phyloP scores from a whole-genome alignment of 345 rosid genomes.

The Geranium rotundifolium region DNA sequence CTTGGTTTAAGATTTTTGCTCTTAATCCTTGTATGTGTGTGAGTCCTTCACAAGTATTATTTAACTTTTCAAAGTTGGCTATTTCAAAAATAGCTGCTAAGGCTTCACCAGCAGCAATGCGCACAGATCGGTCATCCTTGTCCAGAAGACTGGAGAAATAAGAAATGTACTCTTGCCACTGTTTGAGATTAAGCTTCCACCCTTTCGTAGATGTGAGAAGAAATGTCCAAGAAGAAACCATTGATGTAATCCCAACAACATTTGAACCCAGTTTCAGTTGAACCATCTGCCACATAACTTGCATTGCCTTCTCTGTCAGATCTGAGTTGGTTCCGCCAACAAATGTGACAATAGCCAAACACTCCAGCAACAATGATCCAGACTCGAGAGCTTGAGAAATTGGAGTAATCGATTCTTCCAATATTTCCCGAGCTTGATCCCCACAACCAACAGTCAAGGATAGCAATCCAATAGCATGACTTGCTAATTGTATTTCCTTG shows the following conservation, averaged over 20 bases:
- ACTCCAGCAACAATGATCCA: slow-evolving; percentile 51
- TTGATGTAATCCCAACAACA: slow-evolving; percentile 55
- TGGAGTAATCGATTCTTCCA: too few species aligned
- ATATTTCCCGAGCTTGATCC: too few species aligned
- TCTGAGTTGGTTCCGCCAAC: slow-evolving; percentile 60
- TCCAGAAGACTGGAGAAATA: slow-evolving; percentile 64
- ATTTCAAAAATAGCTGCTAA: slow-evolving; percentile 68
- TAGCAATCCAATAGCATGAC: too few species aligned
- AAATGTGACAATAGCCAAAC: slow-evolving; percentile 74
- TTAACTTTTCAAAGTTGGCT: slow-evolving; percentile 58
- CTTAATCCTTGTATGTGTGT: slow-evolving; percentile 55
- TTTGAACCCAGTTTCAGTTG: slow-evolving; percentile 78
- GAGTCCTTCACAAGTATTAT: slow-evolving; percentile 36
- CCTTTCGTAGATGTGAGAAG: slow-evolving; percentile 59
- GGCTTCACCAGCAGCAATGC: slow-evolving; percentile 95
- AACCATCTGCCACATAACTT: slow-evolving; percentile 80
- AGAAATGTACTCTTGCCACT: slow-evolving; percentile 72
- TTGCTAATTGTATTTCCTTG: too few species aligned
- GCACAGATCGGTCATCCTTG: slow-evolving; percentile 76
- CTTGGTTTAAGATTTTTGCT: slow-evolving; percentile 54
- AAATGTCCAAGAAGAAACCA: slow-evolving; percentile 90
- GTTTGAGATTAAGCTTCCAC: slow-evolving; percentile 47
- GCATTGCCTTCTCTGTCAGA: slow-evolving; percentile 72
- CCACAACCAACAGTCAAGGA: too few species aligned
- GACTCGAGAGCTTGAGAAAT: slow-evolving; percentile 56